phyloP scores from a whole-genome alignment of 2,329 filamentous ascomycete genomes.

The Colletotrichum sidae region DNA sequence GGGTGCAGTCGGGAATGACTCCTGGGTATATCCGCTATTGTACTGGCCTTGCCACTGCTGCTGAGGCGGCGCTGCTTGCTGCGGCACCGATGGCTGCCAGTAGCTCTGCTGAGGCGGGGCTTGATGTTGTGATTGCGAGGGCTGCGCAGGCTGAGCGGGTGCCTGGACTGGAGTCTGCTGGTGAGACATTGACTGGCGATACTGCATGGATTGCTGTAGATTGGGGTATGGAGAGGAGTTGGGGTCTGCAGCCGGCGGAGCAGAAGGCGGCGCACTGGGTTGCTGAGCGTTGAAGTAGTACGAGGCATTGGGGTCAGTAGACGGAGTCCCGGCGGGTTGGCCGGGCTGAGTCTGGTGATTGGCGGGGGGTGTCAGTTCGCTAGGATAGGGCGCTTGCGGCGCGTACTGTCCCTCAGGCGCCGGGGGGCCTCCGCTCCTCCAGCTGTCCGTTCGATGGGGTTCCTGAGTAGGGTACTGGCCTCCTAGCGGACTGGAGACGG shows the following conservation, averaged over 20 bases:
- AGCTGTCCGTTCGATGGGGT: constrained; percentile 62
- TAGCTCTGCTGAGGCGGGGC: constrained; percentile 44
- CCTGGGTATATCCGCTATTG: constrained; percentile 63
- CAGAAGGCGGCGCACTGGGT: constrained; percentile 43
- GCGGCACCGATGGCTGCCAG: constrained; percentile 49
- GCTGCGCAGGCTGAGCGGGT: constrained; percentile 51
- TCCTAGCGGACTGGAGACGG: constrained; percentile 52
- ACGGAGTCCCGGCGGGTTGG: constrained; percentile 41
- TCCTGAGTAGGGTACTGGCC: constrained; percentile 59
- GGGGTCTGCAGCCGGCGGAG: constrained; percentile 53
- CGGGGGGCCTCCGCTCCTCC: constrained; percentile 52
- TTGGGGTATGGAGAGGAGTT: constrained; percentile 64
- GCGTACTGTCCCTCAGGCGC: constrained; percentile 47
- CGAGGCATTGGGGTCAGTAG: constrained; percentile 64
- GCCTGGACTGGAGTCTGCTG: constrained; percentile 43
- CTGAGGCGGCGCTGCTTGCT: constrained; percentile 44
- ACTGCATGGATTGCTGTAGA: constrained; percentile 60
- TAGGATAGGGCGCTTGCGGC: constrained; percentile 47
- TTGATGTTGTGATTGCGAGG: constrained; percentile 41
- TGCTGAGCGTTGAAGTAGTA: constrained; percentile 67
- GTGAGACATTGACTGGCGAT: constrained; percentile 54
- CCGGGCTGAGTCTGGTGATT: constrained; percentile 44
- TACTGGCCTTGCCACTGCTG: constrained; percentile 42
- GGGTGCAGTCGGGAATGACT: constrained; percentile 74
- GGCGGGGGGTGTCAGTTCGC: constrained; percentile 46